These are phyloP conservation scores for Plasmopara viticola DNA, from an alignment of 352 stramenopile genomes.

Conservation along the genomic window DNA sequence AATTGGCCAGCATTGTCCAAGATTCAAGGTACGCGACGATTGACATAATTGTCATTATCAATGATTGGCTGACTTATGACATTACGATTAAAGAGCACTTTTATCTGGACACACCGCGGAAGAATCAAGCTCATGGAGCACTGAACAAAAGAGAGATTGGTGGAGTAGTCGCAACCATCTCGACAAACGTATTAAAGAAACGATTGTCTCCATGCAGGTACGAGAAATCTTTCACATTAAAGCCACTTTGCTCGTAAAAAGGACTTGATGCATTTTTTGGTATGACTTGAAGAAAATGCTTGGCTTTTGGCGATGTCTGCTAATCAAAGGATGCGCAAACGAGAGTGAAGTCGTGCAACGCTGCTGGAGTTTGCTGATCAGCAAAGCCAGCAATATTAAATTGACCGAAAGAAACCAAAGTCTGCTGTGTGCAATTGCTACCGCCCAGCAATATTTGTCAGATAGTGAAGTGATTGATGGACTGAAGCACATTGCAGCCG, in stretches of 20 bases:
- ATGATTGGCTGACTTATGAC: slow-evolving; percentile 1
- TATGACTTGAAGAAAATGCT: slow-evolving; percentile 29
- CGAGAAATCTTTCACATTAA: background rate
- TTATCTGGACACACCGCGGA: slow-evolving; percentile 55
- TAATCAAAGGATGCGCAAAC: slow-evolving; percentile 21
- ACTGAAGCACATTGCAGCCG: slow-evolving; percentile 30
- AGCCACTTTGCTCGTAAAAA: background rate
- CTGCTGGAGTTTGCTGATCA: slow-evolving; percentile 32
- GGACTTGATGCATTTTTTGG: slow-evolving; percentile 8
- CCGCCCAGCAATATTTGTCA: slow-evolving; percentile 28
- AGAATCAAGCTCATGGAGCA: slow-evolving; percentile 43
- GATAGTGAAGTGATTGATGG: slow-evolving; percentile 37
- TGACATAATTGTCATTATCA: background rate
- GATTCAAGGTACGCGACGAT: slow-evolving; percentile 42
- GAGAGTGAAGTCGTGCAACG: slow-evolving; percentile 10
- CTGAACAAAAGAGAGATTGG: slow-evolving; percentile 69
- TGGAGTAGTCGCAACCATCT: slow-evolving; percentile 61
- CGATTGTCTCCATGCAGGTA: slow-evolving; percentile 54
- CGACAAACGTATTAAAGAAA: slow-evolving; percentile 35
- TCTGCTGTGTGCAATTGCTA: slow-evolving; percentile 32
- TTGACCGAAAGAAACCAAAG: slow-evolving; percentile 17
- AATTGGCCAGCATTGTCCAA: slow-evolving; percentile 47
- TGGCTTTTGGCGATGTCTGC: slow-evolving; percentile 54
- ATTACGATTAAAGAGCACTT: slow-evolving; percentile 29
- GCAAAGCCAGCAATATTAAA: slow-evolving; percentile 5